phyloP scores from a whole-genome alignment of 108 stramenopile species.

The Nannochloropsis oceanica region DNA sequence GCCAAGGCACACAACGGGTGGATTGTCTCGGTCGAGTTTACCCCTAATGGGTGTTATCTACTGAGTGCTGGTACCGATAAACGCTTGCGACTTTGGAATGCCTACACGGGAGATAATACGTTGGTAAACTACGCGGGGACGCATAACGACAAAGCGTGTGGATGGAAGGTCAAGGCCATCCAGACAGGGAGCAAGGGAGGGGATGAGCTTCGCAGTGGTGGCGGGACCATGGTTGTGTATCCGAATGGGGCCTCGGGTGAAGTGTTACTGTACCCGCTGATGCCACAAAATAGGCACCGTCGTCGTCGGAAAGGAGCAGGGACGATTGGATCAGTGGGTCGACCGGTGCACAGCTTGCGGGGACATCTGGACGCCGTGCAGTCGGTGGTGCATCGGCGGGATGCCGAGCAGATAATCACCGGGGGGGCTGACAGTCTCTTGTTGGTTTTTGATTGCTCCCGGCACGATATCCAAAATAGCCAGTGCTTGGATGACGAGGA shows the following conservation, averaged over 20 bases:
- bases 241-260: neutral
- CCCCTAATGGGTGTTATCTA: slow-evolving; percentile 7
- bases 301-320: neutral
- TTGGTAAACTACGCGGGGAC: slow-evolving; percentile 16
- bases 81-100: slow-evolving; percentile 21
- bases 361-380: neutral
- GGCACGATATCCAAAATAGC: neutral
- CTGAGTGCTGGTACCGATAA: slow-evolving; percentile 15
- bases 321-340: neutral
- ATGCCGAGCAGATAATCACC: neutral
- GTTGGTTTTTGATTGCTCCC: neutral
- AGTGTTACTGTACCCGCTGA: neutral
- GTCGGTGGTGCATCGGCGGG: neutral
- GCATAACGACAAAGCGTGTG: neutral
- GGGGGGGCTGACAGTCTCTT: neutral
- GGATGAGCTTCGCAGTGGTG: neutral
- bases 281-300: neutral
- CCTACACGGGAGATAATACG: slow-evolving; percentile 6
- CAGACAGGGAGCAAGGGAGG: neutral
- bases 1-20: slow-evolving; percentile 16
- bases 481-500: neutral
- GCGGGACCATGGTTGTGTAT: neutral
- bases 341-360: neutral
- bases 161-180: neutral
- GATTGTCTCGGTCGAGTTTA: slow-evolving; percentile 19